phyloP scores from a whole-genome alignment of 2,329 filamentous ascomycete genomes.

The Aspergillus quadricinctus region DNA sequence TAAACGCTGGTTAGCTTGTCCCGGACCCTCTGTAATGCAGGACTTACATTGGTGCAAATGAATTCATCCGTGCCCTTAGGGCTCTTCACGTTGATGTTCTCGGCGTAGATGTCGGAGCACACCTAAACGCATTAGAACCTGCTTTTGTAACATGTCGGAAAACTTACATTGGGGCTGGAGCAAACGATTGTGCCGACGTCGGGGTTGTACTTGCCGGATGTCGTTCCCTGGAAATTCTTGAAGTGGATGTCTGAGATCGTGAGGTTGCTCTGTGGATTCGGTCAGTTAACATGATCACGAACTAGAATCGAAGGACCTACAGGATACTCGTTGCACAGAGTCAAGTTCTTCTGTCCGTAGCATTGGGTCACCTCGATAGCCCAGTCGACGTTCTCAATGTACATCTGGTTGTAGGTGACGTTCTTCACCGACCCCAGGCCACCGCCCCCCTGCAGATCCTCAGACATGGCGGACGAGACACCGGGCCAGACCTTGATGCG shows the following conservation, averaged over 20 bases:
- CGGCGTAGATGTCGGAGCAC: constrained; percentile 46
- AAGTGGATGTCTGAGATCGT: constrained; percentile 55
- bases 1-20: background rate
- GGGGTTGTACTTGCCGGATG: constrained; percentile 43
- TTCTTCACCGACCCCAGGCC: constrained; percentile 60
- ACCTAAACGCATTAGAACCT: constrained; percentile 16
- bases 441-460: constrained; percentile 62
- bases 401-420: constrained; percentile 62
- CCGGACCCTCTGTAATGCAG: too few relatives aligned
- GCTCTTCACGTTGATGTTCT: constrained; percentile 45
- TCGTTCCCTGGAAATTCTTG: constrained; percentile 54
- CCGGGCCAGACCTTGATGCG: constrained; percentile 73
- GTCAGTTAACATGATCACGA: background rate
- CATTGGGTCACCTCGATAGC: constrained; percentile 63
- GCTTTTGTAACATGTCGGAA: background rate
- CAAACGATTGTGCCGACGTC: constrained; percentile 47
- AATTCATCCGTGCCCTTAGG: constrained; percentile 44
- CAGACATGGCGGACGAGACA: constrained; percentile 50
- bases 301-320: constrained; percentile 26
- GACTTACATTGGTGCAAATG: constrained; percentile 43
- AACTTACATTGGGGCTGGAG: constrained; percentile 46
- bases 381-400: constrained; percentile 60
- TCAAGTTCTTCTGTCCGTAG: constrained; percentile 59
- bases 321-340: constrained; percentile 57
- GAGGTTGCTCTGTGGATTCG: constrained; percentile 36